Conservation (phyloP, 2,329 filamentous ascomycete genomes). For the Colletotrichum simmondsii region DNA sequence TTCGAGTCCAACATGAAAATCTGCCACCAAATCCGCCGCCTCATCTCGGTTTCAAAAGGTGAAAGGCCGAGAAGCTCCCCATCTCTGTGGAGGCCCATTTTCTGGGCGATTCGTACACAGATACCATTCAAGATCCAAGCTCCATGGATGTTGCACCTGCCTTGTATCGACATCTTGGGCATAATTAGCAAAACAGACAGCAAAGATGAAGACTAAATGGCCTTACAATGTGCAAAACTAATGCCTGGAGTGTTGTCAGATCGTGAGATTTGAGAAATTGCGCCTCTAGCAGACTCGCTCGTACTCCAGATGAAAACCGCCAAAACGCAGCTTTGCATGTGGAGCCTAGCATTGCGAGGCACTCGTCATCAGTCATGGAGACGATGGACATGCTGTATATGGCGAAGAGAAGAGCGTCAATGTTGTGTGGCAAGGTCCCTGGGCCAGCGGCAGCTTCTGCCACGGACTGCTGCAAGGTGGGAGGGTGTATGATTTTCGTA, state of each 20-base stretch:
- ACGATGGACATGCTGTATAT: constrained; percentile 69
- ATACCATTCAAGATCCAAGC: constrained; percentile 71
- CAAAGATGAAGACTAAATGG: background rate
- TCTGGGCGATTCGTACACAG: constrained; percentile 71
- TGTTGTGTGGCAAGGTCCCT: constrained; percentile 27
- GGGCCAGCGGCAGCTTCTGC: constrained; percentile 42
- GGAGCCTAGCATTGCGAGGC: constrained; percentile 58
- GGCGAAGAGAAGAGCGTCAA: constrained; percentile 73
- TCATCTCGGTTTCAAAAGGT: constrained; percentile 74
- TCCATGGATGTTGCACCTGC: constrained; percentile 67
- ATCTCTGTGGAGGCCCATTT: constrained; percentile 74
- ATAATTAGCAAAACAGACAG: background rate
- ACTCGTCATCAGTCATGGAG: constrained; percentile 68
- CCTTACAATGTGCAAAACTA: constrained; percentile 66
- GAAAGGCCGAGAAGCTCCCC: constrained; percentile 64
- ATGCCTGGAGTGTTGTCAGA: constrained; percentile 66
- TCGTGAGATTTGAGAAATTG: constrained; percentile 70
- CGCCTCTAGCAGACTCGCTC: constrained; percentile 58
- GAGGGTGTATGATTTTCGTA: constrained; percentile 77
- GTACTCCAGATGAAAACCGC: constrained; percentile 62
- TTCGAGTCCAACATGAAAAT: constrained; percentile 68
- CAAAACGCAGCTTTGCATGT: constrained; percentile 59
- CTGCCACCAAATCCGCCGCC: constrained; percentile 74
- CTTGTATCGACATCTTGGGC: constrained; percentile 64
- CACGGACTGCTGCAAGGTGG: constrained; percentile 55